These are phyloP conservation scores for Chalara sp. DNA, from an alignment of 2,329 filamentous ascomycete genomes.

Conservation along the genomic window DNA sequence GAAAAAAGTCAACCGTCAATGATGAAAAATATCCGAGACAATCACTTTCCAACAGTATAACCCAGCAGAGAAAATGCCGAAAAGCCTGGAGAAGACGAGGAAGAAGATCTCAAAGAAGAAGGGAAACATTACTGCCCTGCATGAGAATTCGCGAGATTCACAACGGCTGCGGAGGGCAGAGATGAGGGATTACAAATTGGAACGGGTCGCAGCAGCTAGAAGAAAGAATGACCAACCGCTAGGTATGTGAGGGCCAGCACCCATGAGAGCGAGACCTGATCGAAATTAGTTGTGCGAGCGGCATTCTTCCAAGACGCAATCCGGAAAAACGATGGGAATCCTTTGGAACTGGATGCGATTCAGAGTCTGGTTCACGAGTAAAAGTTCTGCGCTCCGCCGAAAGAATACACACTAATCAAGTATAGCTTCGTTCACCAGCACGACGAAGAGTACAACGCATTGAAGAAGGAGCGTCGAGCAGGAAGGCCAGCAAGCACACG, in stretches of 20 bases:
- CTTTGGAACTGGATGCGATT: constrained; percentile 49
- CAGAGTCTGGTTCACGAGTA: constrained; percentile 57
- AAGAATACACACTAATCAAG: not conserved
- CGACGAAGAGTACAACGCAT: constrained; percentile 60
- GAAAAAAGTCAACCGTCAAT: not conserved
- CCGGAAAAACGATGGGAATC: constrained; percentile 40
- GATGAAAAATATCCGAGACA: not conserved
- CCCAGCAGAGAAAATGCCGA: constrained; percentile 55
- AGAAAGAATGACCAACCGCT: constrained; percentile 69
- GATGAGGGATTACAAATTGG: constrained; percentile 75
- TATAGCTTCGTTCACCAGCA: constrained; percentile 57
- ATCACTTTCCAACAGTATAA: not conserved
- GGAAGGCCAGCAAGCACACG: constrained; percentile 72
- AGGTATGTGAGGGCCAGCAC: constrained; percentile 37
- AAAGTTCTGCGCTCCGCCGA: constrained; percentile 26
- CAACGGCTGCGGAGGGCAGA: constrained; percentile 72
- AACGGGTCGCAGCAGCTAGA: constrained; percentile 61
- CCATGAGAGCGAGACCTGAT: constrained; percentile 9
- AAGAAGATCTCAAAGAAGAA: constrained; percentile 84
- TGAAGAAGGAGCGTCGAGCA: constrained; percentile 65
- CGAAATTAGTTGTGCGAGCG: constrained; percentile 53
- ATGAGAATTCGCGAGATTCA: constrained; percentile 85
- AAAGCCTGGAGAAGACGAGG: constrained; percentile 71
- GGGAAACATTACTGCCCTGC: constrained; percentile 65
- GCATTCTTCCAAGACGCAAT: constrained; percentile 66